A percentile compares a stretch with the other conserved stretches of the same genome.
Conservation (phyloP, 768 basidiomycete genomes). For the Rhodotorula sphaerocarpa region DNA sequence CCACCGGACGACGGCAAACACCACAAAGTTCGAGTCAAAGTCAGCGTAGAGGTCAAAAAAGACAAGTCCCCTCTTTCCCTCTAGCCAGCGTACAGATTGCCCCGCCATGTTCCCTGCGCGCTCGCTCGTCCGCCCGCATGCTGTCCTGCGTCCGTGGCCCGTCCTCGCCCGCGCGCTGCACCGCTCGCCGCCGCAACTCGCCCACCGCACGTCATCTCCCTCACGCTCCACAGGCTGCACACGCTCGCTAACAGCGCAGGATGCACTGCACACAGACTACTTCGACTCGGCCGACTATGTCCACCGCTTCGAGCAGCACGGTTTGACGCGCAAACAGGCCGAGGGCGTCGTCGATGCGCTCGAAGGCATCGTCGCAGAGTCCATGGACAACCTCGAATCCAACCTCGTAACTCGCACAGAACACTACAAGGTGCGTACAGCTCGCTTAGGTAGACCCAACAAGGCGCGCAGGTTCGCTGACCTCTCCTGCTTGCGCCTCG, state of each 20-base stretch:
- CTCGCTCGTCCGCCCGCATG: neutral
- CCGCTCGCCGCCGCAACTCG: neutral
- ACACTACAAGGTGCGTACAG: conserved; percentile 75
- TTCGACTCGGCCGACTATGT: conserved; percentile 96
- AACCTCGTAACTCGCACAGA: conserved; percentile 94
- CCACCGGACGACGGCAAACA: too few relatives aligned
- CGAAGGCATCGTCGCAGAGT: conserved; percentile 95
- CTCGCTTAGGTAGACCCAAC: too few relatives aligned
- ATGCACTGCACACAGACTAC: conserved; percentile 45
- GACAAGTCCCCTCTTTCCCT: too few relatives aligned
- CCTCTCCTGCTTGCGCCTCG: neutral
- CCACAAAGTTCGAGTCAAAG: too few relatives aligned
- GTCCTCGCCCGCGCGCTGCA: neutral
- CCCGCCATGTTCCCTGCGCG: too few relatives aligned
- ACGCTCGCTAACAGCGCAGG: neutral
- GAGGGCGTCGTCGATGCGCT: conserved; percentile 96
- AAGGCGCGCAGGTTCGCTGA: too few relatives aligned
- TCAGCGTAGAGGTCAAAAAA: too few relatives aligned
- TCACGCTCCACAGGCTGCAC: neutral
- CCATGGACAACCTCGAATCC: conserved; percentile 86
- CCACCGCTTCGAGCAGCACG: conserved; percentile 77
- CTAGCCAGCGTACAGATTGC: too few relatives aligned
- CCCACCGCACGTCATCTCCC: conserved; percentile 11
- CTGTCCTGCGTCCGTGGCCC: neutral
- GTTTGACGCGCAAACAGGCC: conserved; percentile 47